Percentiles rank a stretch among this genome's conserved stretches.
These are phyloP conservation scores for Colletotrichum godetiae DNA, from an alignment of 2,329 filamentous ascomycete species.

Conservation along the genomic window DNA sequence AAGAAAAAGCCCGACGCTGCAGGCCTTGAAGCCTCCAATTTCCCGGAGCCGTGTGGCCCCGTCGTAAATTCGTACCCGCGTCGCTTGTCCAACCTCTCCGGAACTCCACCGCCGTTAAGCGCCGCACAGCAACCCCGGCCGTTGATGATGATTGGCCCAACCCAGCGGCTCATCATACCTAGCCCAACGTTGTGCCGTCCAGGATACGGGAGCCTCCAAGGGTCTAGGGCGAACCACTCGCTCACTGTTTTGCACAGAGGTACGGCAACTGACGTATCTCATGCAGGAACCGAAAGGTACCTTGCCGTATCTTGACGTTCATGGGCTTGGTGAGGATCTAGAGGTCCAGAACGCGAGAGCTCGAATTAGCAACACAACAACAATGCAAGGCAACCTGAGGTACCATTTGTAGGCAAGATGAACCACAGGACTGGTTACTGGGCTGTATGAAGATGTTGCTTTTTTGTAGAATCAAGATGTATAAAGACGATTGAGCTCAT, in stretches of 20 bases:
- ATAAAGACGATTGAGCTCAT: conserved; percentile 23
- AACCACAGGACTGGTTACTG: background rate
- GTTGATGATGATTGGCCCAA: conserved; percentile 19
- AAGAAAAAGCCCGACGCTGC: background rate
- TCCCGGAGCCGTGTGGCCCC: background rate
- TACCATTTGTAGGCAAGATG: background rate
- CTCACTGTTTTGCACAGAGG: background rate
- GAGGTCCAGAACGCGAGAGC: conserved; percentile 21
- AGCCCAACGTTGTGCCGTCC: conserved; percentile 1
- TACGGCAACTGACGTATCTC: background rate
- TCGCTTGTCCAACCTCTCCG: conserved; percentile 28
- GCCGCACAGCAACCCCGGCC: conserved; percentile 23
- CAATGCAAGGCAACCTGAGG: background rate
- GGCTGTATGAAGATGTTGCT: background rate
- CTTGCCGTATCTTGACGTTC: background rate
- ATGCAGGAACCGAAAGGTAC: background rate
- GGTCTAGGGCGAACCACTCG: background rate
- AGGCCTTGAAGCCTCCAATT: background rate
- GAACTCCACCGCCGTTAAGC: conserved; percentile 27
- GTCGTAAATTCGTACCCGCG: conserved; percentile 14
- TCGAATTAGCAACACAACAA: conserved; percentile 34
- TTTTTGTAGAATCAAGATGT: conserved; percentile 3
- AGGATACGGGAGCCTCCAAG: background rate
- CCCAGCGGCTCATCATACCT: conserved; percentile 34
- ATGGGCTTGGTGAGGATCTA: background rate